These are phyloP conservation scores for Setomelanomma holmii DNA, from an alignment of 2,329 filamentous ascomycete genomes.

Conservation along the genomic window DNA sequence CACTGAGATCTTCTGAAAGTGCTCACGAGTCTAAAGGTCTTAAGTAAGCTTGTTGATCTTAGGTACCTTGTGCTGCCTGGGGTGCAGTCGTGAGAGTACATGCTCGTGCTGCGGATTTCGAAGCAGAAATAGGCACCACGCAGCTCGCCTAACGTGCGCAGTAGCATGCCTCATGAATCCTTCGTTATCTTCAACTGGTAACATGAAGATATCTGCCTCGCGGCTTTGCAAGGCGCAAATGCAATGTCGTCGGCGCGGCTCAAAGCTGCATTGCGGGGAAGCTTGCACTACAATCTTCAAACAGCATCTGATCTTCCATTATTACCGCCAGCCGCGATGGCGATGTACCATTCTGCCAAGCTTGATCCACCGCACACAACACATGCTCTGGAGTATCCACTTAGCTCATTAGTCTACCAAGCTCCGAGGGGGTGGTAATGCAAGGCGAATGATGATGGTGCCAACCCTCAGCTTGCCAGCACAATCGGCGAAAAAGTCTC, in stretches of 20 bases:
- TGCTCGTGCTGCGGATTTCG: background rate
- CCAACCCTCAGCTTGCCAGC: background rate
- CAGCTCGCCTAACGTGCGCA: background rate
- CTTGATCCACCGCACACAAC: background rate
- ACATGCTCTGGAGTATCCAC: background rate
- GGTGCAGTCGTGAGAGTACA: background rate
- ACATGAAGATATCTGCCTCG: background rate
- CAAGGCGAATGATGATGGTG: background rate
- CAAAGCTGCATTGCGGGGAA: background rate
- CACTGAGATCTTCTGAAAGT: conserved; percentile 9
- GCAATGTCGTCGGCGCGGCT: background rate
- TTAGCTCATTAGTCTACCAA: background rate
- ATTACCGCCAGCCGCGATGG: background rate
- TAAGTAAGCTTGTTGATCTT: background rate
- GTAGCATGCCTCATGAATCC: background rate
- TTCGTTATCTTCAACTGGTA: no score
- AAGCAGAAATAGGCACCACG: background rate
- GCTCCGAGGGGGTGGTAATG: background rate
- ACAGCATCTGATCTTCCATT: background rate
- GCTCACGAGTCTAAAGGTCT: background rate
- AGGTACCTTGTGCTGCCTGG: background rate
- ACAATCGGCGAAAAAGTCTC: background rate
- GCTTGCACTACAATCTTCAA: background rate
- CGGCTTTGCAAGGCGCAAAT: background rate
- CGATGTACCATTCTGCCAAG: background rate